Base-by-base conservation (phyloP, 2,329 filamentous ascomycete genomes). In the Paraphaeosphaeria sporulosa region DNA sequence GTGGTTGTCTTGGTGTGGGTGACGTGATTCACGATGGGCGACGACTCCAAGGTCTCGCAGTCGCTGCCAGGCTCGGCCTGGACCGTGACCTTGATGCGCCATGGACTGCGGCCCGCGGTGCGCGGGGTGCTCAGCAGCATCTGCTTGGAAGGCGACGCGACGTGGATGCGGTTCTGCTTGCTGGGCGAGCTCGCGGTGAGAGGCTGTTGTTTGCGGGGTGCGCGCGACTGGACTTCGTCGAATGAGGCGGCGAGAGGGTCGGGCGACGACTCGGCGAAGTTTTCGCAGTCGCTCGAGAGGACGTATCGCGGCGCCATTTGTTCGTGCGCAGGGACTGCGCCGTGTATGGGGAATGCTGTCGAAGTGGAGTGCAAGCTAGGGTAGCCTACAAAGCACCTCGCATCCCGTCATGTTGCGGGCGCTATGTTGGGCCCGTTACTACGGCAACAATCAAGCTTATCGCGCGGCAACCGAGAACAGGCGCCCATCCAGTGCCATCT, bases 81-180 rank as follows among this genome's bases (percentile, higher is more conserved):
- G 10, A 84, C 82, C 1, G 82, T 84, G 57, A 84, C 81, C 58
- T 80, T 82, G 70, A 84, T 82, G 59, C 78, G 77, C 80, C 80
- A 83, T 21, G 82, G 82, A 64, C 79, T 83, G 32, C 72, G 74
- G 55, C 73, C 76, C 17, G 70, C 71, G 13, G 70, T 66, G 15
- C 74, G 67, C 19, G 76, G 78, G 8, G 80, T 80, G 61, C 78
- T 78, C 64, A 84, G 61, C 44, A 81, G 69, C 69, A 83, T 78
- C 0, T 80, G 80, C 59, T 83, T 83, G 48, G 76, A 71, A 1
- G 82, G 82, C 12, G 75, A 75, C 7, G 65, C 66, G n/a, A 73
- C 61, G 0, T 73, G 65, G 46, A 71, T 50, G 19, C 64, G 65
- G 49, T 64, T 68, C 17, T 71, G 71, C 52, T 73, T 76, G 63